Evolutionary conservation across 1,284 basidiomycete genomes (phyloP).

Genomic region (Austroboletus novae-zelandiae): DNA sequence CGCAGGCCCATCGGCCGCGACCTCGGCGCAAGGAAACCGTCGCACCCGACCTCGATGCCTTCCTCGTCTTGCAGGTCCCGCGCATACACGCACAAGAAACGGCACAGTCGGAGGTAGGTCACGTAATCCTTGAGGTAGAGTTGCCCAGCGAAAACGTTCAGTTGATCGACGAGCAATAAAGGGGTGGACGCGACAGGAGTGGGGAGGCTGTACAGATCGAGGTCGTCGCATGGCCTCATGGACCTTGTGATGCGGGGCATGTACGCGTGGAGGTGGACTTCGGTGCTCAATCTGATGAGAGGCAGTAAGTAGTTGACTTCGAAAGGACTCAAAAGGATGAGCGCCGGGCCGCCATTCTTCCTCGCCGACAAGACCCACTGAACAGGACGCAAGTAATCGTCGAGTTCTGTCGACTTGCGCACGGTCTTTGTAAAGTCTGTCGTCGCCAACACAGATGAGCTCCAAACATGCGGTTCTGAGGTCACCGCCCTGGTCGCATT

Average conservation of each 20-base stretch:
- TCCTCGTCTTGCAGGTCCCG: slow-evolving; percentile 11
- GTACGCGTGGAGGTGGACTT: too few species aligned
- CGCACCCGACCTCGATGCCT: neutral
- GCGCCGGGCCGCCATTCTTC: neutral
- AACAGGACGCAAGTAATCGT: slow-evolving; percentile 41
- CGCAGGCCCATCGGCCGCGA: neutral
- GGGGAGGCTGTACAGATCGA: too few species aligned
- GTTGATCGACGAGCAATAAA: too few species aligned
- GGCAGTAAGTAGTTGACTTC: slow-evolving; percentile 44
- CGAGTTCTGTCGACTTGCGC: neutral
- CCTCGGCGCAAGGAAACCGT: neutral
- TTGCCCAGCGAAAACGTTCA: too few species aligned
- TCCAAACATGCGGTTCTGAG: slow-evolving; percentile 21
- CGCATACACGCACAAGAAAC: slow-evolving; percentile 7
- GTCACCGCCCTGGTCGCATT: slow-evolving; percentile 6
- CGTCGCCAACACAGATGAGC: slow-evolving; percentile 26
- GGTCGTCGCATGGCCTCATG: too few species aligned
- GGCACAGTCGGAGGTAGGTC: too few species aligned
- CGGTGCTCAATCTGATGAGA: too few species aligned
- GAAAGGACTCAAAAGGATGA: slow-evolving; percentile 46
- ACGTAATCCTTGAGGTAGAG: too few species aligned
- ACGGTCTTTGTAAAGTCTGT: slow-evolving; percentile 29
- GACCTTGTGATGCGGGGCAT: too few species aligned
- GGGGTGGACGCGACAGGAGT: too few species aligned
- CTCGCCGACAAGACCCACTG: slow-evolving; percentile 41